Percentiles rank a stretch among this genome's conserved stretches.
Conservation (phyloP, 306 rosid species). For the Citrullus mucosospermus region DNA sequence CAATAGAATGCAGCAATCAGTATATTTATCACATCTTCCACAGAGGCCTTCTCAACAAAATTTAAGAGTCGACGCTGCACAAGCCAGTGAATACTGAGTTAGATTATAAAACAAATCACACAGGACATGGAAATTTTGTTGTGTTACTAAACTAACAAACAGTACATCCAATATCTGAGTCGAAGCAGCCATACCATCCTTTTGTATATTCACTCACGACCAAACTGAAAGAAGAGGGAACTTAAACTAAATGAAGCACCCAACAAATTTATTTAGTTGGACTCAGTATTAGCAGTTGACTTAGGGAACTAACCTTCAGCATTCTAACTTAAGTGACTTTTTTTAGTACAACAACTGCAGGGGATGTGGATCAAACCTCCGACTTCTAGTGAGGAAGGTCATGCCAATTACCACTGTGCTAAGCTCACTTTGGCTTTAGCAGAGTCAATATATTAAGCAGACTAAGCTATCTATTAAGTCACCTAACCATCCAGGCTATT, state of each 20-base stretch:
- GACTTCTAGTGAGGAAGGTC: too few relatives aligned
- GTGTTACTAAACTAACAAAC: neutral
- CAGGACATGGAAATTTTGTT: neutral
- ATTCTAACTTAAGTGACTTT: too few relatives aligned
- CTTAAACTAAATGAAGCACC: neutral
- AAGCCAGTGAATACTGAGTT: conserved; percentile 7
- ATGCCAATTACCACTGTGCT: too few relatives aligned
- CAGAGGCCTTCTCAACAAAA: conserved; percentile 73
- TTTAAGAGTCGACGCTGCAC: conserved; percentile 70
- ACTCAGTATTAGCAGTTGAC: neutral
- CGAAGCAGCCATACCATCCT: neutral
- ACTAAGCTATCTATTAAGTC: neutral
- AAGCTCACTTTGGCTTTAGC: neutral
- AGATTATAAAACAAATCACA: conserved; percentile 10
- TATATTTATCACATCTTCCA: conserved; percentile 75
- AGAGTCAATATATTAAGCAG: neutral
- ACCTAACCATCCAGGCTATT: neutral
- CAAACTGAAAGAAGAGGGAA: neutral
- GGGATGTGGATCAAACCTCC: too few relatives aligned
- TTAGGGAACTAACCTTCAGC: neutral
- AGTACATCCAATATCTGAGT: neutral
- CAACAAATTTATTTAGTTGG: neutral
- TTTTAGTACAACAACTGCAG: too few relatives aligned
- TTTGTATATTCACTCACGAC: neutral
- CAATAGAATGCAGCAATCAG: conserved; percentile 54